Evolutionary conservation across 495 filamentous ascomycete genomes (phyloP).

Genomic region (Talaromyces thailandensis): DNA sequence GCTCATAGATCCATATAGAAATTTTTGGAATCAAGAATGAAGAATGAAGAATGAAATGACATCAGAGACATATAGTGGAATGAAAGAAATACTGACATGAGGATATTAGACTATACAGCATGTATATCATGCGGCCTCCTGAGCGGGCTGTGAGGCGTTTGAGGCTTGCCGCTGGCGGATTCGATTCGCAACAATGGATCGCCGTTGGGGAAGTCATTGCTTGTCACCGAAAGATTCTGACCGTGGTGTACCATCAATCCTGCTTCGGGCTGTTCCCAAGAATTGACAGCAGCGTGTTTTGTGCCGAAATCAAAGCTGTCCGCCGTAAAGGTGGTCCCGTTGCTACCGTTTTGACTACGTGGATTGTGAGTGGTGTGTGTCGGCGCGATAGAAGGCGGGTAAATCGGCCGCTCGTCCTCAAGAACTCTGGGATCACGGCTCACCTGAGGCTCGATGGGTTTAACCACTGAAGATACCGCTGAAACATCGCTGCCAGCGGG

Average conservation of each 20-base stretch:
- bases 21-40: constrained; percentile 10
- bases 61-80: constrained; percentile 20
- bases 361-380: constrained; percentile 73
- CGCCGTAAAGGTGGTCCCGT: constrained; percentile 84
- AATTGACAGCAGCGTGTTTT: constrained; percentile 14
- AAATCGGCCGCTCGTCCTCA: constrained; percentile 83
- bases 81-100: constrained; percentile 20
- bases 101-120: constrained; percentile 18
- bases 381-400: constrained; percentile 73
- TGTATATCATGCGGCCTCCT: constrained; percentile 28
- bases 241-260: constrained; percentile 59
- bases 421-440: constrained; percentile 53
- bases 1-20: constrained; percentile 10
- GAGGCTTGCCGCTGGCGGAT: constrained; percentile 48
- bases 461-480: constrained; percentile 51
- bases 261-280: constrained; percentile 32
- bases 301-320: constrained; percentile 41
- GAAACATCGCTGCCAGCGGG: constrained; percentile 33
- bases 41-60: constrained; percentile 14
- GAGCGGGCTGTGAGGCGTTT: constrained; percentile 25
- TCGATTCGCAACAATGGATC: constrained; percentile 77
- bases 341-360: constrained; percentile 83
- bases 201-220: constrained; percentile 84
- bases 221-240: constrained; percentile 49
- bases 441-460: constrained; percentile 48